Evolutionary conservation across 371 early-diverging fungal genomes (phyloP).

Genomic region (Sporodiniella umbellata): DNA sequence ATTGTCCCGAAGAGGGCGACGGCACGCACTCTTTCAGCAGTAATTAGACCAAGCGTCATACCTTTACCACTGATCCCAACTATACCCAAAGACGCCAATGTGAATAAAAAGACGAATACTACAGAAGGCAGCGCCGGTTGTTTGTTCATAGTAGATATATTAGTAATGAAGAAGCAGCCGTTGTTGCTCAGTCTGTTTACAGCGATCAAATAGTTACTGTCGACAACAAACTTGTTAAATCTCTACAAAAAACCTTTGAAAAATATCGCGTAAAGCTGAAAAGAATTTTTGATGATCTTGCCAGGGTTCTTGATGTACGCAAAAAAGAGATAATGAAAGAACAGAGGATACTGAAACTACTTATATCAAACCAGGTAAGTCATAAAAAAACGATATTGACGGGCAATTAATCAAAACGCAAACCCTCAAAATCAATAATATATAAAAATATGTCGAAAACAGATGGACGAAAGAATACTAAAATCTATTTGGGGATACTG

Average conservation of each 20-base stretch:
- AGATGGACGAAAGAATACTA: slow-evolving; percentile 18
- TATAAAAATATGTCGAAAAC: neutral
- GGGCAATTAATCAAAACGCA: too few species aligned
- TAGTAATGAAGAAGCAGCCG: slow-evolving; percentile 28
- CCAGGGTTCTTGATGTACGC: neutral
- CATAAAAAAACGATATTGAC: too few species aligned
- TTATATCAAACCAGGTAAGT: slow-evolving; percentile 3
- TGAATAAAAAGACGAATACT: slow-evolving; percentile 23
- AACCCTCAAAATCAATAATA: too few species aligned
- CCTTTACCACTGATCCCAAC: slow-evolving; percentile 3
- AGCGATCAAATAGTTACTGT: slow-evolving; percentile 2
- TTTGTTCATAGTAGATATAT: slow-evolving; percentile 37
- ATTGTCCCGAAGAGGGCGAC: neutral
- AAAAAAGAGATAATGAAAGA: slow-evolving; percentile 2
- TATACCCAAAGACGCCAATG: slow-evolving; percentile 1
- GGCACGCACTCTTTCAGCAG: neutral
- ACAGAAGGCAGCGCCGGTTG: slow-evolving; percentile 35
- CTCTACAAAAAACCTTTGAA: slow-evolving; percentile 13
- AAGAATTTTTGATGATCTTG: slow-evolving; percentile 1
- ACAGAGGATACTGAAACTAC: neutral
- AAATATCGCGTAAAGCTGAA: slow-evolving; percentile 15
- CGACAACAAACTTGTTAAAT: slow-evolving; percentile 4
- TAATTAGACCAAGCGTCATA: neutral
- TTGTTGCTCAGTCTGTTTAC: slow-evolving; percentile 25
- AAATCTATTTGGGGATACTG: slow-evolving; percentile 32